phyloP scores from a whole-genome alignment of 2,329 filamentous ascomycete species.

The Curvularia verruculosa region DNA sequence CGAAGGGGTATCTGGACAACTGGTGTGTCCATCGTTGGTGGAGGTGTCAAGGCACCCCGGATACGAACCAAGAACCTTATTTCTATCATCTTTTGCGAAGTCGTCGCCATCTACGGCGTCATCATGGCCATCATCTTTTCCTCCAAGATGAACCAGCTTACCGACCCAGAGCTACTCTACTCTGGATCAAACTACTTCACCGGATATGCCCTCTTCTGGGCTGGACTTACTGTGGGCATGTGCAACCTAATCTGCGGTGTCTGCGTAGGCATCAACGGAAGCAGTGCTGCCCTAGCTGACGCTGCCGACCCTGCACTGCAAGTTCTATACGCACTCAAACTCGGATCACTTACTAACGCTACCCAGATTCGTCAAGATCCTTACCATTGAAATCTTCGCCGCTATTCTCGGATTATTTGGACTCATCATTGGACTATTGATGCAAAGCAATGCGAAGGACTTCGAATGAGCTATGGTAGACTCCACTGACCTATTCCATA shows the following conservation, averaged over 20 bases:
- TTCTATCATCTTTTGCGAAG: slow-evolving; percentile 99
- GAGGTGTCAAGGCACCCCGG: slow-evolving; percentile 92
- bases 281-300: slow-evolving; percentile 93
- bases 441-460: slow-evolving; percentile 81
- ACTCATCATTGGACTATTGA: slow-evolving; percentile 88
- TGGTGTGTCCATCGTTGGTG: slow-evolving; percentile 94
- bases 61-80: slow-evolving; percentile 99
- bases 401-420: slow-evolving; percentile 96
- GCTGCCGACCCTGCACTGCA: slow-evolving; percentile 90
- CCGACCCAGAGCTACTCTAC: slow-evolving; percentile 69
- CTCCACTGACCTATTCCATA: background rate
- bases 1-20: slow-evolving; percentile 97
- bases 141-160: slow-evolving; percentile 76
- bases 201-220: slow-evolving; percentile 95
- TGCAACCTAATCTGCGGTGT: slow-evolving; percentile 97
- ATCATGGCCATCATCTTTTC: slow-evolving; percentile 99
- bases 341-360: slow-evolving; percentile 12
- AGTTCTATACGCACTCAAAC: slow-evolving; percentile 46
- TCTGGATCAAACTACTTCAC: slow-evolving; percentile 87
- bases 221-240: slow-evolving; percentile 88
- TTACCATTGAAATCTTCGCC: slow-evolving; percentile 99
- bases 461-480: slow-evolving; percentile 58
- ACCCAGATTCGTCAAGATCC: slow-evolving; percentile 91
- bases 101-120: slow-evolving; percentile 99
- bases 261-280: slow-evolving; percentile 96